Evolutionary conservation across 1,284 basidiomycete genomes (phyloP).

Genomic region (Phlebopus sp.): DNA sequence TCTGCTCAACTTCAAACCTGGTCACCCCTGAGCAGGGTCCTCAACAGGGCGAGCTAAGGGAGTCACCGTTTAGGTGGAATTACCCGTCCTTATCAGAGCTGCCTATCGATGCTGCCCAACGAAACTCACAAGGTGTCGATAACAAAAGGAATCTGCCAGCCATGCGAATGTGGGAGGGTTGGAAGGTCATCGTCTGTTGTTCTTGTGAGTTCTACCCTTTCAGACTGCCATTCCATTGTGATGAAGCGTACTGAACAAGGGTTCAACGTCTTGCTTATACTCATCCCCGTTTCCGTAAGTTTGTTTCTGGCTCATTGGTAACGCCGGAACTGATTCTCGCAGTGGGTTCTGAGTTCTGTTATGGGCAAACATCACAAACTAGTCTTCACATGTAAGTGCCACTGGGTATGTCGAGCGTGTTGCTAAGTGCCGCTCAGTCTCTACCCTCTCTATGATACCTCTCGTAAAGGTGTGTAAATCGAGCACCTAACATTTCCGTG

Average conservation of each 20-base stretch:
- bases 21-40: conserved; percentile 17
- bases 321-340: not conserved
- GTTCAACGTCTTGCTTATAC: conserved; percentile 60
- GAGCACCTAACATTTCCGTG: not conserved
- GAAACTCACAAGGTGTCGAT: not conserved
- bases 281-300: conserved; percentile 62
- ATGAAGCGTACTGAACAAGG: conserved; percentile 36
- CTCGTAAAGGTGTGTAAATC: conserved; percentile 59
- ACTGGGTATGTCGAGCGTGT: not conserved
- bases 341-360: conserved; percentile 67
- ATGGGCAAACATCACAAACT: conserved; percentile 54
- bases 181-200: conserved; percentile 51
- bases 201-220: conserved; percentile 46
- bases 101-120: conserved; percentile 11
- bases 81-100: conserved; percentile 23
- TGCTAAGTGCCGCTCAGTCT: conserved; percentile 42
- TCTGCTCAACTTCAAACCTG: conserved; percentile 22
- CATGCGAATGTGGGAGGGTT: conserved; percentile 41
- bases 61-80: conserved; percentile 34
- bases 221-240: not conserved
- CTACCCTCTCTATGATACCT: conserved; percentile 64
- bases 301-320: not conserved
- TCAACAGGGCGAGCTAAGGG: conserved; percentile 22
- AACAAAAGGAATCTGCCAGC: conserved; percentile 5
- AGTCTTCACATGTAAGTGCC: conserved; percentile 60